Conservation (phyloP, 257 asterid genomes). For the Fraxinus pennsylvanica region DNA sequence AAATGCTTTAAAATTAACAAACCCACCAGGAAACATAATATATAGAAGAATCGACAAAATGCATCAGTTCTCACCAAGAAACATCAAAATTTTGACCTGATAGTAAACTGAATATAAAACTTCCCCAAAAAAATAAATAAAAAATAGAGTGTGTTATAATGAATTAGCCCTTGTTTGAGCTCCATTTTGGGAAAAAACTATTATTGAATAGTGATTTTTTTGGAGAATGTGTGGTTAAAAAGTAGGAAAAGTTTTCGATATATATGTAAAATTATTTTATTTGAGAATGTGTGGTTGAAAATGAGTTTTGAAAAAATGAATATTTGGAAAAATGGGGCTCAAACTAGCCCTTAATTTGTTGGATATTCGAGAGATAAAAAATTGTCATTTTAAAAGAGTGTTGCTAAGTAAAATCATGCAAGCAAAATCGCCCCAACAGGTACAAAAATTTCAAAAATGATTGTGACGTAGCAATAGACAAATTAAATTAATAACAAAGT, state of each 20-base stretch:
- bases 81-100: slow-evolving; percentile 2
- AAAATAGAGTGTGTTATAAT: too few relatives aligned
- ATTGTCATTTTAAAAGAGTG: neutral
- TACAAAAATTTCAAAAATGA: neutral
- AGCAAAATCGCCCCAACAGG: neutral
- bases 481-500: neutral
- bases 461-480: neutral
- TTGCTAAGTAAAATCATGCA: slow-evolving; percentile 6
- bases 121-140: neutral
- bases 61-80: neutral
- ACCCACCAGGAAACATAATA: neutral
- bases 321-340: too few relatives aligned
- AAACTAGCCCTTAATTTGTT: too few relatives aligned
- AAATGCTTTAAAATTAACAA: slow-evolving; percentile 18
- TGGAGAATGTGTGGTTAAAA: too few relatives aligned
- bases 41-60: neutral
- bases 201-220: too few relatives aligned
- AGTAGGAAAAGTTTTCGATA: too few relatives aligned
- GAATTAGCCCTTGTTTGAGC: too few relatives aligned
- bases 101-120: neutral
- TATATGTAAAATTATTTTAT: too few relatives aligned
- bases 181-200: too few relatives aligned
- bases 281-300: too few relatives aligned
- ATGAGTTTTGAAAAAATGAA: too few relatives aligned
- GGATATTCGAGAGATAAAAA: too few relatives aligned